Percentiles rank a stretch among this genome's conserved stretches.
phyloP scores from a whole-genome alignment of 768 basidiomycete species.

The Mycena rosella region DNA sequence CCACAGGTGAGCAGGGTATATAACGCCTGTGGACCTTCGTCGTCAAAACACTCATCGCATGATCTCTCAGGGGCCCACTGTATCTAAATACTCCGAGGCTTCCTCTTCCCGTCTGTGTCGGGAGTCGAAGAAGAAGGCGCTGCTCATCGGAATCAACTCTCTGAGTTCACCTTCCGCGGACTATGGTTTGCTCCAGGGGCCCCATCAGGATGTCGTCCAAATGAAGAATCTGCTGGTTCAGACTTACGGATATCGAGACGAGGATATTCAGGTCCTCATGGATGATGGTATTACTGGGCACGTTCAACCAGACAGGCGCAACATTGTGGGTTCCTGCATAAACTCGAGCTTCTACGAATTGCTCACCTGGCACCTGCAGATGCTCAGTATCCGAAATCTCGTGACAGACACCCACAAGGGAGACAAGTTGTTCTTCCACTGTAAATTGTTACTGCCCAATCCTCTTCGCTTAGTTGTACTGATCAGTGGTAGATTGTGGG shows the following conservation, averaged over 20 bases:
- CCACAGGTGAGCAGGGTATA: background rate
- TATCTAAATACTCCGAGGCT: background rate
- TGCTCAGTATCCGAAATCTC: slow-evolving; percentile 23
- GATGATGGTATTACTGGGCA: slow-evolving; percentile 28
- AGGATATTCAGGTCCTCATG: slow-evolving; percentile 32
- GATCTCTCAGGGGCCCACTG: background rate
- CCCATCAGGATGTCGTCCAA: slow-evolving; percentile 28
- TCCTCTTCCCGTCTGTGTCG: slow-evolving; percentile 19
- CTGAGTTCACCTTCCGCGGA: slow-evolving; percentile 11
- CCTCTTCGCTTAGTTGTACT: background rate
- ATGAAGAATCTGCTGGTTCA: slow-evolving; percentile 25
- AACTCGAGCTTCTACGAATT: background rate
- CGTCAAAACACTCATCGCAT: background rate
- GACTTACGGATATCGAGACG: slow-evolving; percentile 24
- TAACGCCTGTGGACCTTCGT: background rate
- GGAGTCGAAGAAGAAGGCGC: slow-evolving; percentile 23
- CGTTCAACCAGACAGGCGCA: slow-evolving; percentile 27
- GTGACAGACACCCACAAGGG: slow-evolving; percentile 17
- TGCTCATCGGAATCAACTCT: slow-evolving; percentile 34
- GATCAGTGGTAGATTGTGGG: slow-evolving; percentile 22
- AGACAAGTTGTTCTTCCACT: slow-evolving; percentile 34
- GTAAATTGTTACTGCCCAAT: slow-evolving; percentile 12
- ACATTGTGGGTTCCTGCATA: slow-evolving; percentile 20
- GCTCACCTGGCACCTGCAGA: background rate
- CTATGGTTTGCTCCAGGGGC: slow-evolving; percentile 13